Percentiles rank a stretch among this genome's conserved stretches.
Evolutionary conservation across 2,329 filamentous ascomycete genomes (phyloP).

Genomic region (Drechslerella dactyloides): DNA sequence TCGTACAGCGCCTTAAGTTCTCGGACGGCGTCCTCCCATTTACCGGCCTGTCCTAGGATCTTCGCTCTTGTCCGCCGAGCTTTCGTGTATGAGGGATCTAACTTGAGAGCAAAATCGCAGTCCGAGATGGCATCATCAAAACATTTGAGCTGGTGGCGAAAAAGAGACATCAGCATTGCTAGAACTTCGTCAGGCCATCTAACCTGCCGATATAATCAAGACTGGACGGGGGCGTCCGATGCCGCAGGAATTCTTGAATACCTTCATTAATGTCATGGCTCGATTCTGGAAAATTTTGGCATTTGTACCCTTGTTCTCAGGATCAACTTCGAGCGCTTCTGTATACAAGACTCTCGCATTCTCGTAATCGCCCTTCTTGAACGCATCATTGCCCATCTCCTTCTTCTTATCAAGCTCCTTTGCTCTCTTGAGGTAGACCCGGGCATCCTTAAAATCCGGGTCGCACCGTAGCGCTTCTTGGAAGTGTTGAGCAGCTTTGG

Average conservation of each 20-base stretch:
- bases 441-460: constrained; percentile 85
- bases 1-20: constrained; percentile 89
- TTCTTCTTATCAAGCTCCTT: constrained; percentile 93
- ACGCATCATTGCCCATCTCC: constrained; percentile 87
- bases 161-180: constrained; percentile 19
- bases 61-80: constrained; percentile 93
- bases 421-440: constrained; percentile 86
- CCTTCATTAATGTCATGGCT: constrained; percentile 78
- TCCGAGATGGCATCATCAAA: constrained; percentile 82
- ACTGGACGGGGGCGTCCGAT: neutral
- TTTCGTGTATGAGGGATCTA: constrained; percentile 86
- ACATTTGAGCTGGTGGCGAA: constrained; percentile 70
- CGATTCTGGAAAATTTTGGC: constrained; percentile 94
- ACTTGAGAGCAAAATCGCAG: constrained; percentile 79
- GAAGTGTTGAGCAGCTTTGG: constrained; percentile 92
- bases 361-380: constrained; percentile 82
- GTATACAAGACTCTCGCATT: constrained; percentile 84
- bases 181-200: neutral
- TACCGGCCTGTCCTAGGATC: constrained; percentile 80
- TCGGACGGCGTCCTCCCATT: constrained; percentile 88
- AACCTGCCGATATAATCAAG: too few species aligned
- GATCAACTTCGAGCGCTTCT: constrained; percentile 81
- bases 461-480: constrained; percentile 87
- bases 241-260: constrained; percentile 51
- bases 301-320: constrained; percentile 87